Conservation (phyloP, 2,329 filamentous ascomycete genomes). For the Aspergillus pseudoterreus region DNA sequence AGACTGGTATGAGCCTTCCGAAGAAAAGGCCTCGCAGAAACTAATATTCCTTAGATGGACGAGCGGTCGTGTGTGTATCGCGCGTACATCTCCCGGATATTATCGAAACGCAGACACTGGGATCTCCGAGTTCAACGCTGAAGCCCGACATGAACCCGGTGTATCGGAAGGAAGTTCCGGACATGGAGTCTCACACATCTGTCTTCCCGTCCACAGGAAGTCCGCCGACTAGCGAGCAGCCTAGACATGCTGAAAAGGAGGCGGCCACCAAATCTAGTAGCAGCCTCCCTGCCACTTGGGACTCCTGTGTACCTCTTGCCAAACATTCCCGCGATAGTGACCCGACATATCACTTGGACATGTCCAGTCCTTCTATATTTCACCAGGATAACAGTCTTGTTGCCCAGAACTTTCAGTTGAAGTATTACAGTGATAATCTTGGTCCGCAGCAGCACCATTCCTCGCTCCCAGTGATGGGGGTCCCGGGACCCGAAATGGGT, state of each 20-base stretch:
- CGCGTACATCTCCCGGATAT: slow-evolving; percentile 27
- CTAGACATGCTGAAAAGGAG: background rate
- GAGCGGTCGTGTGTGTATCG: slow-evolving; percentile 22
- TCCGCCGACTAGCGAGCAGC: slow-evolving; percentile 5
- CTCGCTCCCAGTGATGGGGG: slow-evolving; percentile 10
- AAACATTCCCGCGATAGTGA: slow-evolving; percentile 6
- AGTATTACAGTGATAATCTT: slow-evolving; percentile 13
- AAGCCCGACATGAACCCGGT: slow-evolving; percentile 12
- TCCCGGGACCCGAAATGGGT: slow-evolving; percentile 15
- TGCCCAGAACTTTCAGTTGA: slow-evolving; percentile 11
- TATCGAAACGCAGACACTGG: slow-evolving; percentile 14
- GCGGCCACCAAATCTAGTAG: slow-evolving; percentile 2
- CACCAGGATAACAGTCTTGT: slow-evolving; percentile 4
- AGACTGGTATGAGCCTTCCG: slow-evolving; percentile 21
- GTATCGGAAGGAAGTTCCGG: slow-evolving; percentile 13
- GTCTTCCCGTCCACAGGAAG: slow-evolving; percentile 15
- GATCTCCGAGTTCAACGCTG: slow-evolving; percentile 11
- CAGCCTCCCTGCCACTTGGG: slow-evolving; percentile 9
- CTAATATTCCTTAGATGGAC: slow-evolving; percentile 18
- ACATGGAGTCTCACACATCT: slow-evolving; percentile 20
- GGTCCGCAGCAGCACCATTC: slow-evolving; percentile 6
- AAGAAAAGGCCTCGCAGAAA: background rate
- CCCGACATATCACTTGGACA: slow-evolving; percentile 5
- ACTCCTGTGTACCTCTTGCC: slow-evolving; percentile 8
- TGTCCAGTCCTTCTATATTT: slow-evolving; percentile 8